Base-by-base conservation (phyloP, 768 basidiomycete species). In the Auricularia sp. region DNA sequence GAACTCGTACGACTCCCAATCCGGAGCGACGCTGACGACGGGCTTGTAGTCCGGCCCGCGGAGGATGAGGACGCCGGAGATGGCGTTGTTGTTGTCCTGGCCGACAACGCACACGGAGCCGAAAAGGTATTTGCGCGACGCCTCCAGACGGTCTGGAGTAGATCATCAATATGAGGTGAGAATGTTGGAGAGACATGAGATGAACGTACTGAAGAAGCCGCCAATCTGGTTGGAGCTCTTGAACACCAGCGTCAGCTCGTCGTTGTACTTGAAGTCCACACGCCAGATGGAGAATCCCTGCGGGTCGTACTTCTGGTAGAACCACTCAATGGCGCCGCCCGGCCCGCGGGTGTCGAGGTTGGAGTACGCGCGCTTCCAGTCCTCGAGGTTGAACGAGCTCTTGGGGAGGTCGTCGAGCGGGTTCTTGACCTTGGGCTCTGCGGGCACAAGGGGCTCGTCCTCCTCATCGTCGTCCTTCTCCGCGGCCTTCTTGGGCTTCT, bases 351-450 rank as follows among this genome's bases (percentile, higher is more conserved):
- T 98, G n/a, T 98, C 94, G 76, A 89, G 87, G 88, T 98, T 98
- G 71, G 94, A 97, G 82, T 98, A 99, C 54, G 90, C 89, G 56
- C 92, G 88, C 77, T 98, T 98, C 94, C 93, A 97, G 78, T 98
- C 94, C 76, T 96, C 90, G 65, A 94, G 85, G 80, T 93, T 93
- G 77, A 92, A 86, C 4, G 83, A 78, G 11, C 90, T 89, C 77
- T 92, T 95, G 70, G 94, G 93, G 47, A 98, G 85, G 67, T 84
- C 82, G 68, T 97, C 96, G 63, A 96, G 86, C 34, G 96, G 96
- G 83, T 97, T 96, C 85, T 95, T 94, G 65, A 77, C 83, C 75
- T 96, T 96, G 69, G 95, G 92, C 77, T 90, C 93, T 62, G 83
- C 85, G 29, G 88, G 86, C 34, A 89, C 85, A 58, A 82, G 75